Percentiles rank a stretch among this genome's conserved stretches.
Conservation (phyloP, 441 rosid genomes). For the Dalechampia spathulata region DNA sequence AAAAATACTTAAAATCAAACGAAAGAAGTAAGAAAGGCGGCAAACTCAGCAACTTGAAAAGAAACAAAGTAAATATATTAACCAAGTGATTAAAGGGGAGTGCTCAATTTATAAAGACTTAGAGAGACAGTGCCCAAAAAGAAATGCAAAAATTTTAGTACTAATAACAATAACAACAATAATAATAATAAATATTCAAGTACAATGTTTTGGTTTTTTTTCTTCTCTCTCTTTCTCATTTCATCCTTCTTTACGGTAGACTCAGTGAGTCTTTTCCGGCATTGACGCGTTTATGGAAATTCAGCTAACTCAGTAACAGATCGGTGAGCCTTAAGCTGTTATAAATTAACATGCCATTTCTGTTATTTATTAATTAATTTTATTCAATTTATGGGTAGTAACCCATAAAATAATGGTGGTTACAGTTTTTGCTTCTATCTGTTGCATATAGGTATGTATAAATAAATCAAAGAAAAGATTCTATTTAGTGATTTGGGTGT, state of each 20-base stretch:
- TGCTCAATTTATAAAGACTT: neutral
- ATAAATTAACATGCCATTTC: conserved; percentile 8
- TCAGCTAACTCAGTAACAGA: conserved; percentile 30
- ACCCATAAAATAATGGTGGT: conserved; percentile 7
- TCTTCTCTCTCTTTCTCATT: conserved; percentile 15
- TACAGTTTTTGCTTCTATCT: conserved; percentile 8
- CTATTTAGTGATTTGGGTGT: conserved; percentile 9
- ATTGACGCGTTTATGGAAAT: conserved; percentile 40
- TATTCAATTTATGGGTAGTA: conserved; percentile 12
- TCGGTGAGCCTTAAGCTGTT: conserved; percentile 34
- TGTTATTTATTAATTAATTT: conserved; percentile 10
- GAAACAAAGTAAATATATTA: neutral
- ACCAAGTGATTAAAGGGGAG: neutral
- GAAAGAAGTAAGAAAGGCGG: no score
- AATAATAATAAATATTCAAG: neutral
- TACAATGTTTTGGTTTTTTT: neutral
- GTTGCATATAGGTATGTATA: neutral
- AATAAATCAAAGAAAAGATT: conserved; percentile 24
- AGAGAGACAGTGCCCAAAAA: conserved; percentile 2
- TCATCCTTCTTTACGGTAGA: conserved; percentile 18
- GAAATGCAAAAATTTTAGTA: neutral
- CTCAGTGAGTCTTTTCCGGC: conserved; percentile 38
- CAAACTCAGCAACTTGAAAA: no score
- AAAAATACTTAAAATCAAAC: no score
- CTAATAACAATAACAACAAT: no score